Evolutionary conservation across 2,329 filamentous ascomycete species (phyloP).

Genomic region (Fusarium gaditjirri): DNA sequence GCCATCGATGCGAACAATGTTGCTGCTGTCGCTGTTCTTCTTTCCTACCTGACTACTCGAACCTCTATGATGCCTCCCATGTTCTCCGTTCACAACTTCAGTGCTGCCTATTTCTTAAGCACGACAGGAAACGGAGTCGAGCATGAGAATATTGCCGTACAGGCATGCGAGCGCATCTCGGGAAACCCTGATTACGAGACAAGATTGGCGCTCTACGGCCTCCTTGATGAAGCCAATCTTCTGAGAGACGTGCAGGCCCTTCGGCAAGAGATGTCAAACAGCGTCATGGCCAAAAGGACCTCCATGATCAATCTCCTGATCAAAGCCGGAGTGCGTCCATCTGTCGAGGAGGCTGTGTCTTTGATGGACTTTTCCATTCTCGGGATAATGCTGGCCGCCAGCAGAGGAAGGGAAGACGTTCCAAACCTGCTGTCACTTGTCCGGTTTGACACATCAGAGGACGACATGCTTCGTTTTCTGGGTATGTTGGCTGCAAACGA

Average conservation of each 20-base stretch:
- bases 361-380: background rate
- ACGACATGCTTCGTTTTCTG: background rate
- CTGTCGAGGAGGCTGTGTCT: background rate
- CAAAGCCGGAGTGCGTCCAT: background rate
- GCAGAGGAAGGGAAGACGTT: background rate
- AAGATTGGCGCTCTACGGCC: background rate
- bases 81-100: background rate
- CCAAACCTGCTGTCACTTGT: background rate
- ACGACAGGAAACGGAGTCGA: background rate
- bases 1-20: background rate
- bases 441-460: background rate
- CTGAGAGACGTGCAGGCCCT: background rate
- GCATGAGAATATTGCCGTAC: background rate
- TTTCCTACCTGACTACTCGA: background rate
- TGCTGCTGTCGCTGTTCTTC: background rate
- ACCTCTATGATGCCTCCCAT: background rate
- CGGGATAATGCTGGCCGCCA: background rate
- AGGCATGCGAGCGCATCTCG: background rate
- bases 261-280: background rate
- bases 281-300: background rate
- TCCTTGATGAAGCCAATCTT: background rate
- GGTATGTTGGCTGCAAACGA: background rate
- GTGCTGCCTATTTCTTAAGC: background rate
- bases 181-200: background rate
- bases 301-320: background rate